Base-by-base conservation (phyloP, 148 eudicot species). In the Spergularia bocconei region DNA sequence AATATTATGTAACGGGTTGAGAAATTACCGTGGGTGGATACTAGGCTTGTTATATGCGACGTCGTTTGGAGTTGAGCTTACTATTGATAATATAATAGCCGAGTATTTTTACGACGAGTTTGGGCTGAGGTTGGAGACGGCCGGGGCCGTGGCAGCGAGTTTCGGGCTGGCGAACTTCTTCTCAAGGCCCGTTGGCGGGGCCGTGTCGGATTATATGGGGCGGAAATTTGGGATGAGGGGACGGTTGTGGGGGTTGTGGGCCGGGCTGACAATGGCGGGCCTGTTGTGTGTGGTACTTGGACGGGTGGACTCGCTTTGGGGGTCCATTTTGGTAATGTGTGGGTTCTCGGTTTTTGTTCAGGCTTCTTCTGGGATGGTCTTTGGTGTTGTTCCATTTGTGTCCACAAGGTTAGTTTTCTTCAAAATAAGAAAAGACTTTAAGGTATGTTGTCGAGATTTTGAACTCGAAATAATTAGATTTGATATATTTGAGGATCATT, bases 51-150 rank as follows among this genome's bases (percentile, higher is more conserved):
- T 90, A 13, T 93, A 93, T 33, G 98, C 89, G 36, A 88, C 87
- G 56, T 91, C 91, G 25, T 89, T 91, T n/a, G 98, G 98, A 15
- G 96, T 93, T 0, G 98, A 93, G 72, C 72, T 93, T 11, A 87
- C 93, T 0, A 76, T 91, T 2, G 91, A 93, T 71, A 93, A 93
- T 65, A 91, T 93, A 20, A 82, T 89, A 10, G 98, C 93, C 0
- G 84, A 93, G 50, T 93, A 93, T 57, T 91, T 86, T 29, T 91
- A 85, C 29, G 98, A 93, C 19, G 74, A 85, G 52, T 91, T 87
- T 59, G 72, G 81, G 53, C 80, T 89, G 52, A 84, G 80, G 6
- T 81, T 92, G 16, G 83, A 82, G 38, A 87, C 85, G 0, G 95
- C 98, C 1, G 96, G 98, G 4, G 80, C 85, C 0, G 82, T 92